phyloP scores from a whole-genome alignment of 768 basidiomycete species.

The Pleurotus tuoliensis region DNA sequence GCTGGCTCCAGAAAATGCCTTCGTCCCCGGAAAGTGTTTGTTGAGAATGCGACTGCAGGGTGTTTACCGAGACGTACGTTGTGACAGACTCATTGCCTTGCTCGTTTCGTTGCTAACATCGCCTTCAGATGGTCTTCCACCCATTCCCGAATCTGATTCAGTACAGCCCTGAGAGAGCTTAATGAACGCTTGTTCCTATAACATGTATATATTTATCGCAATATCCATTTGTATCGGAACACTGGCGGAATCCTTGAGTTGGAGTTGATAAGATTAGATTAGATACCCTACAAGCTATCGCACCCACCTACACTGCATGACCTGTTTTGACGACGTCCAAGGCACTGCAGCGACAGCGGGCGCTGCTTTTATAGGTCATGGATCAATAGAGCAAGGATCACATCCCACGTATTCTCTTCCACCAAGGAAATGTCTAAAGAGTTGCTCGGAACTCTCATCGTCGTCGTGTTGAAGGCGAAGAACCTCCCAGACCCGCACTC shows the following conservation, averaged over 20 bases:
- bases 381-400: not conserved
- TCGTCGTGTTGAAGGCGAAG: conserved; percentile 81
- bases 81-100: not conserved
- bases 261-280: too few species aligned
- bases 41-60: conserved; percentile 56
- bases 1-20: conserved; percentile 34
- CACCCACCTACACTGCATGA: too few species aligned
- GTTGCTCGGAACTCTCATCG: conserved; percentile 75
- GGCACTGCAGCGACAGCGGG: not conserved
- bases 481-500: conserved; percentile 80
- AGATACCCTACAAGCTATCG: too few species aligned
- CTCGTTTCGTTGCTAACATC: conserved; percentile 1
- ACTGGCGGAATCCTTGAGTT: too few species aligned
- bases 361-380: not conserved
- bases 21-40: conserved; percentile 51
- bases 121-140: conserved; percentile 45
- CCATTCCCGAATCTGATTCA: conserved; percentile 53
- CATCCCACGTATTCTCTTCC: not conserved
- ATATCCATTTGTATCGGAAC: too few species aligned
- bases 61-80: conserved; percentile 50
- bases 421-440: conserved; percentile 27
- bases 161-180: conserved; percentile 25
- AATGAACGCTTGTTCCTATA: too few species aligned
- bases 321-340: not conserved
- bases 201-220: too few species aligned